Evolutionary conservation across 1,284 basidiomycete species (phyloP).

Genomic region (Gomphus bonarii): DNA sequence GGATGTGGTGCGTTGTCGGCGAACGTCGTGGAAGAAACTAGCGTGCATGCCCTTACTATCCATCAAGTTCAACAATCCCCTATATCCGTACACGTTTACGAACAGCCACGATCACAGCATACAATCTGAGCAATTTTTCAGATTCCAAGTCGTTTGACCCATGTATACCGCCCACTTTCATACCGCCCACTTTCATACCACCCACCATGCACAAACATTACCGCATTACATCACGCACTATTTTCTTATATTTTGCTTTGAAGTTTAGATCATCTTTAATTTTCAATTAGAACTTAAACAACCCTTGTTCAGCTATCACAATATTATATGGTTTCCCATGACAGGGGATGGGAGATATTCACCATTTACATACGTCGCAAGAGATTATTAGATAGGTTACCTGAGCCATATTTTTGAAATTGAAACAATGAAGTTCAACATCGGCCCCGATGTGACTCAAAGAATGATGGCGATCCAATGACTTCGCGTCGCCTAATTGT

Average conservation of each 20-base stretch:
- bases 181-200: background rate
- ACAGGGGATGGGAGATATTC: too few species aligned
- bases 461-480: too few species aligned
- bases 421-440: too few species aligned
- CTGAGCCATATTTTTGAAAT: too few species aligned
- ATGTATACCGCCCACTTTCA: background rate
- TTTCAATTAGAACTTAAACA: too few species aligned
- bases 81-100: background rate
- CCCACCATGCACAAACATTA: background rate
- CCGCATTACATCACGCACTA: background rate
- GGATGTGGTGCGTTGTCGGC: slow-evolving; percentile 59
- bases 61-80: background rate
- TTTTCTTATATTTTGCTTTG: background rate
- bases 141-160: background rate
- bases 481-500: too few species aligned
- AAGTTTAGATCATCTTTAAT: background rate
- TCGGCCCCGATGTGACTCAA: too few species aligned
- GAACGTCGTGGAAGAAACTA: slow-evolving; percentile 38
- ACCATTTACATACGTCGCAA: too few species aligned
- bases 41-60: background rate
- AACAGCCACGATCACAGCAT: background rate
- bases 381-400: too few species aligned
- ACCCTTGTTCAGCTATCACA: too few species aligned
- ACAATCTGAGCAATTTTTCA: background rate
- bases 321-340: too few species aligned